Conservation (phyloP, 2,329 filamentous ascomycete genomes). For the Dryadomyces sulphureus region DNA sequence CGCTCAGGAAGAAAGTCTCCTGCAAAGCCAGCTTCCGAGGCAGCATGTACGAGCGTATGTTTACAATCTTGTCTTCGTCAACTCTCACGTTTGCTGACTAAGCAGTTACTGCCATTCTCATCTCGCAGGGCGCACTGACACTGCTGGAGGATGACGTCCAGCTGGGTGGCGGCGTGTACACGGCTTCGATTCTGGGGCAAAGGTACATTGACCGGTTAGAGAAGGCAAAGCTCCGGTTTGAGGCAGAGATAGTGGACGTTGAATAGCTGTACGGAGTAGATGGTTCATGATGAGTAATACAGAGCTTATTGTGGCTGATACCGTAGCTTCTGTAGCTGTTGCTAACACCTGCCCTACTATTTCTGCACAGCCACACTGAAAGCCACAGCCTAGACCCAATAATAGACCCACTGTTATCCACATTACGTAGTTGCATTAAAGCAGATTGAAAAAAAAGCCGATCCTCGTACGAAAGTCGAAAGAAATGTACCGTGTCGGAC, state of each 20-base stretch:
- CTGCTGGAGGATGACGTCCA: conserved; percentile 47
- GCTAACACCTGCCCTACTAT: too few relatives aligned
- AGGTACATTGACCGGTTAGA: conserved; percentile 48
- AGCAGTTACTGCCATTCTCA: conserved; percentile 48
- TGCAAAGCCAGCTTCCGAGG: conserved; percentile 42
- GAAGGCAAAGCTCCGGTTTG: conserved; percentile 46
- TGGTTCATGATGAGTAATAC: too few relatives aligned
- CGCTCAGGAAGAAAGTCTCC: conserved; percentile 31
- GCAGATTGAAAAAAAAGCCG: not conserved
- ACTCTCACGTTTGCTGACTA: not conserved
- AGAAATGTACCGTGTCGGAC: not conserved
- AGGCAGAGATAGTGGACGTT: conserved; percentile 25
- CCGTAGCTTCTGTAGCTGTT: too few relatives aligned
- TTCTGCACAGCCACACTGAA: too few relatives aligned
- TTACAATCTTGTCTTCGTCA: not conserved
- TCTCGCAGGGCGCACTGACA: conserved; percentile 49
- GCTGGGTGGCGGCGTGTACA: conserved; percentile 53
- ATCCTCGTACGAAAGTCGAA: not conserved
- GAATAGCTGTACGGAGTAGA: not conserved
- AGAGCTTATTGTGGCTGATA: too few relatives aligned
- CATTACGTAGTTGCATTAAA: conserved; percentile 1
- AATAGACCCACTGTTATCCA: not conserved
- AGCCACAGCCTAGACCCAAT: not conserved
- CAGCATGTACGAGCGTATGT: conserved; percentile 49
- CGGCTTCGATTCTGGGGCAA: conserved; percentile 56